Conservation (phyloP, 805 yeast species). For the Ogataea paraovalis region DNA sequence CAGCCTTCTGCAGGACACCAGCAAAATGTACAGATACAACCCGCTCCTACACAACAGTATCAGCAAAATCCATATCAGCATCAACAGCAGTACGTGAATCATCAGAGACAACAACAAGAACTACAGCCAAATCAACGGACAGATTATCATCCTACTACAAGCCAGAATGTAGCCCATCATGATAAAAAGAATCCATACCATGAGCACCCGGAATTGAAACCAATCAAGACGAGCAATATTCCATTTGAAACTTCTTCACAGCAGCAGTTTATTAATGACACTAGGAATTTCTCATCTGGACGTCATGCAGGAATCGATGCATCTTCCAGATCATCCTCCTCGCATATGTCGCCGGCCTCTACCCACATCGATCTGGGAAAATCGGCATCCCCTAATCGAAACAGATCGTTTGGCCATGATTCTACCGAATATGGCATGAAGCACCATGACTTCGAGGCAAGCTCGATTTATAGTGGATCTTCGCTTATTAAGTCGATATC, state of each 20-base stretch:
- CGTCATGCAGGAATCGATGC: background rate
- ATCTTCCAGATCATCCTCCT: background rate
- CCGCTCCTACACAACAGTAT: background rate
- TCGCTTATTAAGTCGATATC: background rate
- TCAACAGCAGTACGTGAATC: conserved; percentile 2
- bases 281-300: background rate
- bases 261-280: conserved; percentile 3
- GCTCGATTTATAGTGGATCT: background rate
- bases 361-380: background rate
- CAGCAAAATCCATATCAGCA: conserved; percentile 1
- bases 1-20: conserved; percentile 4
- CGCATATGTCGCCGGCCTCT: background rate
- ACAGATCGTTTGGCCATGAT: background rate
- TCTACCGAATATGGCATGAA: background rate
- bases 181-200: no score
- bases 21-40: conserved; percentile 4
- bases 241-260: conserved; percentile 10
- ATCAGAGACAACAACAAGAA: background rate
- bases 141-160: no score
- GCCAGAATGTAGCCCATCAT: no score
- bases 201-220: background rate
- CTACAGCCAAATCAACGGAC: background rate
- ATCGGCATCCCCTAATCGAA: background rate
- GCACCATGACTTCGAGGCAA: background rate
- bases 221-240: conserved; percentile 3